A percentile compares a stretch with the other conserved stretches of the same genome.
Evolutionary conservation across 305 asterid species (phyloP).

Genomic region (Solanum hybrid): DNA sequence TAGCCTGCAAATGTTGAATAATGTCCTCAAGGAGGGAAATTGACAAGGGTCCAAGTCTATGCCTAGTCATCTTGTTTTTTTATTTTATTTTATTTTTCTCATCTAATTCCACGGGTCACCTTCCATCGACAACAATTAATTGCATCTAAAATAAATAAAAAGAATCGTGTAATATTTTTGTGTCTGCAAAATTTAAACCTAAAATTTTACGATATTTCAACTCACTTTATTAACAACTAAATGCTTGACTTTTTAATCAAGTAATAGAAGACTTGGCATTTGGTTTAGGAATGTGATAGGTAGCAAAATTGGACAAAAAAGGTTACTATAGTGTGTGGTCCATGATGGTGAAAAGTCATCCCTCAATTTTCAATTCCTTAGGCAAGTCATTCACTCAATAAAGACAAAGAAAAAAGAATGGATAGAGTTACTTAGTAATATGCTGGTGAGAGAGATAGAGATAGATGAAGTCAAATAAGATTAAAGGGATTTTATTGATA

Average conservation of each 20-base stretch:
- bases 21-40: not conserved
- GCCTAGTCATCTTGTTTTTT: not conserved
- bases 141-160: accelerated
- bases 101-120: not conserved
- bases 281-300: not conserved
- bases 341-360: not conserved
- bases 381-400: not conserved
- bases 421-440: not conserved
- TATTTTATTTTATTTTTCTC: not conserved
- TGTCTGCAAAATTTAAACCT: not conserved
- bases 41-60: not conserved
- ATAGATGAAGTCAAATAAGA: accelerated
- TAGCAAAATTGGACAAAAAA: not conserved
- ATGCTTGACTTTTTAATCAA: not conserved
- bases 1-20: not conserved
- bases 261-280: not conserved
- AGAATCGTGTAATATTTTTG: accelerated
- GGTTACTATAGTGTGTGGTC: not conserved
- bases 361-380: not conserved
- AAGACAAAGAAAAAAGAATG: not conserved
- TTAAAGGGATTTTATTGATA: too few species aligned
- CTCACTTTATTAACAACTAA: not conserved
- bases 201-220: not conserved
- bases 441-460: not conserved
- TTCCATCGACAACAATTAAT: not conserved